Evolutionary conservation across 2,329 filamentous ascomycete species (phyloP), one percentile per base, ranked within the genome.

Genomic region (Cladosporium sp.): DNA sequence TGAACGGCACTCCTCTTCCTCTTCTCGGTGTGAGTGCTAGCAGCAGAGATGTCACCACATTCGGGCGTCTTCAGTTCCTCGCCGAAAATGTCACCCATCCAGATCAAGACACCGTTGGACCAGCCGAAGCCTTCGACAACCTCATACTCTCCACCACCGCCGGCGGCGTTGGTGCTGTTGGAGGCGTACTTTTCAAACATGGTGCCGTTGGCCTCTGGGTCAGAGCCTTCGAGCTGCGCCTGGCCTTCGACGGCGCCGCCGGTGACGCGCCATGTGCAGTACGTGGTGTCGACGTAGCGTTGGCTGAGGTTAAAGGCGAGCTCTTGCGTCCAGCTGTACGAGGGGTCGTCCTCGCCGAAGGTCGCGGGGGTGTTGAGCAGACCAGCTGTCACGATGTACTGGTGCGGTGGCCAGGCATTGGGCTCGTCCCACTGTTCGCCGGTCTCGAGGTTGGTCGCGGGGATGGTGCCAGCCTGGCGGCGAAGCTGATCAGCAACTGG

Each of bases 151-250:
- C 84, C 84, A 5, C 84, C 84, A 6, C 80, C 71, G 22, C 84
- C 84, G 1, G 79, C 80, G 1, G 75, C 77, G 55, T 84, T 83
- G 40, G 76, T 81, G 7, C 77, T 68, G 51, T 78, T 78, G 57
- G 84, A 80, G 11, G 71, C 73, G 61, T 86, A 86, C 72, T 86
- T 86, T 65, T 87, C 84, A 62, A 86, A 87, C 73, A 87, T 86
- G 63, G 79, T 80, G 18, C 84, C 84, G 1, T 70, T 59, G 12
- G 51, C 51, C 0, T 65, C 61, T 1, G 78, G 61, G 0, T 66
- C 60, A 1, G 79, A 63, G 1, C 78, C 78, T 13, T 66, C 63
- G 48, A 83, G 70, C 63, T 73, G 77, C 24, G 77, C 77, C 37
- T 71, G 75, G 55, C 72, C 67, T 9, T 71, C 70, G 0, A 82